phyloP scores from a whole-genome alignment of 2,329 filamentous ascomycete species.

The Lecanicillium sp. region DNA sequence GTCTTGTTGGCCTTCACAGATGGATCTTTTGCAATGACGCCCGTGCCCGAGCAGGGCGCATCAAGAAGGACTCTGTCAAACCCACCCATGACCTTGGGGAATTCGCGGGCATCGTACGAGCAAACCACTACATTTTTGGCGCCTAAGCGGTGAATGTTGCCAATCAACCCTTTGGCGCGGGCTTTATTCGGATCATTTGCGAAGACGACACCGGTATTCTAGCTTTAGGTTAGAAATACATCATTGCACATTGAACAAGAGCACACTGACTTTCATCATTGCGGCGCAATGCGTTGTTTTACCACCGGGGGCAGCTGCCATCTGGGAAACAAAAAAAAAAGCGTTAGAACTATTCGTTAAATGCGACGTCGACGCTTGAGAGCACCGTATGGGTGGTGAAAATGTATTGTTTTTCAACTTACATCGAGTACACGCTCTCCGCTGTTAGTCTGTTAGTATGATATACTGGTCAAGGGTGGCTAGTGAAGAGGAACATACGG shows the following conservation, averaged over 20 bases:
- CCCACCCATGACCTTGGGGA: slow-evolving; percentile 88
- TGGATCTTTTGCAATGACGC: slow-evolving; percentile 94
- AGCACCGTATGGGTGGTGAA: too few species aligned
- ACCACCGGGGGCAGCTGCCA: slow-evolving; percentile 92
- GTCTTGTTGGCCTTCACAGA: slow-evolving; percentile 98
- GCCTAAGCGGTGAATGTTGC: slow-evolving; percentile 92
- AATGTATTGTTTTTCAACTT: background rate
- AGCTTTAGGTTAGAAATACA: background rate
- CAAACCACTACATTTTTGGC: slow-evolving; percentile 92
- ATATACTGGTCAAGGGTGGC: background rate
- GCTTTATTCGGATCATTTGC: slow-evolving; percentile 94
- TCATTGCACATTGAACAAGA: background rate
- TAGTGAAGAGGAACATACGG: slow-evolving; percentile 41
- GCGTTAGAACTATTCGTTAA: background rate
- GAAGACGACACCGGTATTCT: slow-evolving; percentile 87
- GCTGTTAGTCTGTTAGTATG: slow-evolving; percentile 1
- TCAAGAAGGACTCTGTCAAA: slow-evolving; percentile 94
- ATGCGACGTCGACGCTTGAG: too few species aligned
- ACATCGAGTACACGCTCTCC: slow-evolving; percentile 72
- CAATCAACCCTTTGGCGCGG: slow-evolving; percentile 92
- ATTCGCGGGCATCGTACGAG: slow-evolving; percentile 90
- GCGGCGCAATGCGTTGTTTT: slow-evolving; percentile 97
- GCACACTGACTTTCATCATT: slow-evolving; percentile 55
- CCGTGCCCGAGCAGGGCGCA: slow-evolving; percentile 91
- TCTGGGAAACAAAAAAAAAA: slow-evolving; percentile 22